Conservation (phyloP, 2,329 filamentous ascomycete species). For the Penicillium sclerotiorum region DNA sequence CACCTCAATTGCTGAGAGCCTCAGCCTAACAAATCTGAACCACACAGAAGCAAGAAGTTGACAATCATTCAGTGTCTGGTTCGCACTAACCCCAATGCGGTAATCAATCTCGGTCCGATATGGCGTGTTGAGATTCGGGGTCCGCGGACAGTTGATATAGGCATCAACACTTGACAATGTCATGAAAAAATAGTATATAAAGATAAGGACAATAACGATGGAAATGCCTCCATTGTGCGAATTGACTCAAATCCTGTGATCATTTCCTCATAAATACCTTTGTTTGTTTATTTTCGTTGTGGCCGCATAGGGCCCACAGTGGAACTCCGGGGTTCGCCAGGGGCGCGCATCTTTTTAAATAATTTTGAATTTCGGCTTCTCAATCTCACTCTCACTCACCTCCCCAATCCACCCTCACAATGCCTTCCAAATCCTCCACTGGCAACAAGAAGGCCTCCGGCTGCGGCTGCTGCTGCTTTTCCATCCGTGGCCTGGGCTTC, state of each 20-base stretch:
- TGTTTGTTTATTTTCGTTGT: neutral
- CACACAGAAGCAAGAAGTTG: too few species aligned
- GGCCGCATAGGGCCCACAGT: slow-evolving; percentile 13
- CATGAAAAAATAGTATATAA: neutral
- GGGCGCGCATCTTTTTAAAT: slow-evolving; percentile 5
- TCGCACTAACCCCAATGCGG: neutral
- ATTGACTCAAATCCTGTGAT: neutral
- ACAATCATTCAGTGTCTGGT: too few species aligned
- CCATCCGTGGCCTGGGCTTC: slow-evolving; percentile 34
- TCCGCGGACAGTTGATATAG: neutral
- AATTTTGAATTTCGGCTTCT: slow-evolving; percentile 14
- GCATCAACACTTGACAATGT: neutral
- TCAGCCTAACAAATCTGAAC: too few species aligned
- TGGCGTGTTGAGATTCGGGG: neutral
- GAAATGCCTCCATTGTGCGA: neutral
- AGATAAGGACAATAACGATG: neutral
- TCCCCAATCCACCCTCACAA: slow-evolving; percentile 12
- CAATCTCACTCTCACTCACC: neutral
- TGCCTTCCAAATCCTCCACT: slow-evolving; percentile 30
- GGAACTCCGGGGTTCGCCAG: slow-evolving; percentile 20
- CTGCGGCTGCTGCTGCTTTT: slow-evolving; percentile 27
- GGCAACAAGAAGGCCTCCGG: slow-evolving; percentile 23
- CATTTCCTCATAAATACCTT: neutral
- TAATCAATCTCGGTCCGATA: neutral
- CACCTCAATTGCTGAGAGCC: too few species aligned